phyloP scores from a whole-genome alignment of 192 early-diverging fungal species.

The Glomus cerebriforme region DNA sequence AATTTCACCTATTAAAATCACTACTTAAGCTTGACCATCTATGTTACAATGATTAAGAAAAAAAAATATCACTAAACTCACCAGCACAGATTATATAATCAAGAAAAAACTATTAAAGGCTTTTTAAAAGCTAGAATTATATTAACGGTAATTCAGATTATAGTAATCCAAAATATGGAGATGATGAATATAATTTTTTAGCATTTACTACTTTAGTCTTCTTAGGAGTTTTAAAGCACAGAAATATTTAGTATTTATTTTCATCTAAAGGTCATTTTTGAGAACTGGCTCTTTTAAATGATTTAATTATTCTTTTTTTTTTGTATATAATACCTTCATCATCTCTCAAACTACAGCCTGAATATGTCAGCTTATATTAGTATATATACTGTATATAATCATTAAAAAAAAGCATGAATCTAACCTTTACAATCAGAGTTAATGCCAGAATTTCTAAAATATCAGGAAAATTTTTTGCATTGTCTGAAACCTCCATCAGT shows the following conservation, averaged over 20 bases:
- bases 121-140: background rate
- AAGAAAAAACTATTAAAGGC: too few relatives aligned
- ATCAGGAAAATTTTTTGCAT: background rate
- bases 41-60: too few relatives aligned
- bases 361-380: background rate
- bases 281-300: slow-evolving; percentile 7
- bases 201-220: slow-evolving; percentile 3
- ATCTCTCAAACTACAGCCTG: slow-evolving; percentile 12
- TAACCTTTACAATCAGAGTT: background rate
- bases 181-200: background rate
- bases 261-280: slow-evolving; percentile 12
- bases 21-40: too few relatives aligned
- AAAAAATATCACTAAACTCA: too few relatives aligned
- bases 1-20: too few relatives aligned
- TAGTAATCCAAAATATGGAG: background rate
- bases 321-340: background rate
- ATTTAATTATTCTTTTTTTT: background rate
- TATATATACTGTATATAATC: background rate
- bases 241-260: background rate
- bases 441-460: background rate
- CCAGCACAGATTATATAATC: too few relatives aligned
- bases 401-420: background rate
- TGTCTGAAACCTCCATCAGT: background rate
- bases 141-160: background rate
- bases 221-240: slow-evolving; percentile 4